A percentile compares a stretch with the other conserved stretches of the same genome.
Conservation (phyloP, 2,329 filamentous ascomycete genomes). For the Botrytis hyacinthi region DNA sequence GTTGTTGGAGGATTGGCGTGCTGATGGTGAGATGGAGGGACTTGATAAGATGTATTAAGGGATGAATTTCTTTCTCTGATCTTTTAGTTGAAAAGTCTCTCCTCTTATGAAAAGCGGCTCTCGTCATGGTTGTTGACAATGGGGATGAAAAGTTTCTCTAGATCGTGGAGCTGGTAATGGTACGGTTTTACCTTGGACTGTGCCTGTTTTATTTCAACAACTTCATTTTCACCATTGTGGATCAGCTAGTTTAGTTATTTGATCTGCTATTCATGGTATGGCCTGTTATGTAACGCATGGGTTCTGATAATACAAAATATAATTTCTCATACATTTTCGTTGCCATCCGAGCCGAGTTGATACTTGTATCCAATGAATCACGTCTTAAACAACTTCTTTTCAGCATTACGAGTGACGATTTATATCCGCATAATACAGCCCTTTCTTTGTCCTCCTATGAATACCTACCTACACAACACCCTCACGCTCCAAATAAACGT, state of each 20-base stretch:
- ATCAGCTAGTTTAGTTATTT: not conserved
- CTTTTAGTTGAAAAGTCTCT: not conserved
- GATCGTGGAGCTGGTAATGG: not conserved
- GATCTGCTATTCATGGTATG: not conserved
- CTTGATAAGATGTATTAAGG: constrained; percentile 5
- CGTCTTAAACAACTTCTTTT: not conserved
- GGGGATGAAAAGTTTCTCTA: not conserved
- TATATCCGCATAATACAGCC: no score
- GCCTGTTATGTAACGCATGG: not conserved
- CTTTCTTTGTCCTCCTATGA: no score
- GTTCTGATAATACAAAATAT: not conserved
- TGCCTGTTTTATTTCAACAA: not conserved
- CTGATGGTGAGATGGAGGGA: constrained; percentile 10
- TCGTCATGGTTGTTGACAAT: not conserved
- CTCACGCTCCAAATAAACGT: no score
- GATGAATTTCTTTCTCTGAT: not conserved
- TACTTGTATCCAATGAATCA: not conserved
- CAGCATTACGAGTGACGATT: not conserved
- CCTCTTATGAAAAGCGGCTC: not conserved
- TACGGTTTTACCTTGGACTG: not conserved
- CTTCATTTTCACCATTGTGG: not conserved
- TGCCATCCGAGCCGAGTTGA: not conserved
- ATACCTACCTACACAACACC: no score
- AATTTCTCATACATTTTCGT: no score
- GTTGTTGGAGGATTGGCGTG: constrained; percentile 15